These are phyloP conservation scores for Cryptococcus amylolentus DNA, from an alignment of 1,284 basidiomycete genomes.

Conservation along the genomic window DNA sequence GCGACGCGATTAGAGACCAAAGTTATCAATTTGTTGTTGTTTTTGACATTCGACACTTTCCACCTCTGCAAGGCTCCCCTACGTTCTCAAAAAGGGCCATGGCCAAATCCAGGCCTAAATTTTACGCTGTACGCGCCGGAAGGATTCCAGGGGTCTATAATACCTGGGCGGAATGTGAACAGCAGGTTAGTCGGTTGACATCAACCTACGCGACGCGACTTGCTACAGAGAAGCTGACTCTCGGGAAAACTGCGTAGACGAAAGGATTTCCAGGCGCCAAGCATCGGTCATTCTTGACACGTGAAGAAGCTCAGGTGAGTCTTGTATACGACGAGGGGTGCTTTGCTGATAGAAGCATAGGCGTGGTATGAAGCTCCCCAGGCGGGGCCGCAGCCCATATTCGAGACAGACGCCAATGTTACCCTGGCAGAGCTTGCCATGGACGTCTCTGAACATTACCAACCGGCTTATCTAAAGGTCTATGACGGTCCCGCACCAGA, in stretches of 20 bases:
- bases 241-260: no score
- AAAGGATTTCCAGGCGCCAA: constrained; percentile 20
- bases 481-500: no score
- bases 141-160: constrained; percentile 29
- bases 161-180: constrained; percentile 23
- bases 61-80: not conserved
- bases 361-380: no score
- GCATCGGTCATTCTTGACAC: constrained; percentile 19
- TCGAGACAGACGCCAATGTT: no score
- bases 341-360: no score
- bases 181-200: constrained; percentile 18
- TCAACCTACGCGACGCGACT: no score
- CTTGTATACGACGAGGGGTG: not conserved
- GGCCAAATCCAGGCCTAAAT: constrained; percentile 6
- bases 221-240: no score
- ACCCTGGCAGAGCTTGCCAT: no score
- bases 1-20: not conserved
- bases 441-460: no score
- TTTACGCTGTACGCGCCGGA: constrained; percentile 27
- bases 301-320: constrained; percentile 23
- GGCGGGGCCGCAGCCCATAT: no score
- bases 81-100: not conserved
- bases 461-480: no score
- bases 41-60: not conserved
- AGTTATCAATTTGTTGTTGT: not conserved